Base-by-base conservation (phyloP, 805 yeast species). In the Candida tallmaniae region DNA sequence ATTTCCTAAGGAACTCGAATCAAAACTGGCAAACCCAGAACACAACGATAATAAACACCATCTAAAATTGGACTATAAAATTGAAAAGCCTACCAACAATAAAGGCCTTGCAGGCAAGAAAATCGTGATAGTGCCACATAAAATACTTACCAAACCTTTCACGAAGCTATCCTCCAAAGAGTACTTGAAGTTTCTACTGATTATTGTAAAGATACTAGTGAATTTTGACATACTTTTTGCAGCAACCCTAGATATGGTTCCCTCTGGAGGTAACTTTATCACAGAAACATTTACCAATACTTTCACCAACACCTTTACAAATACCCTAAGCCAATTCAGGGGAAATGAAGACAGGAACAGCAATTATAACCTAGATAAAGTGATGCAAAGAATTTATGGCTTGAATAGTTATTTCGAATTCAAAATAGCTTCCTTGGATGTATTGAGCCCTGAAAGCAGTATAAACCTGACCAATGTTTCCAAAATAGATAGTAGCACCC, bases 131-230 rank as follows among this genome's bases (percentile, higher is more conserved):
- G 56, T 65, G 5, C 71, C 73, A 1, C 71, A 66, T 39, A 57
- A 57, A 39, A 62, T 66, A n/a, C 50, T 66, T 28, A 58, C 52
- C 38, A 62, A 63, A 33, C 70, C 71, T 9, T 60, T 66, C 40
- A 49, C 58, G 22, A 59, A 59, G 35, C 48, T 66, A 20, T 47
- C 61, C 17, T 50, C 61, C 12, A 54, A 54, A 34, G 72, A 66
- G 39, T 64, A 59, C 36, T 46, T 64, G 30, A 51, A 48, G 37
- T 64, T 66, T 35, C 47, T 66, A 5, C 52, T 58, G 41, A 42
- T 64, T 0, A 48, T 66, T 5, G 70, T 61, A 4, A 64, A 65
- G 39, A 52, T 66, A 4, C 31, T 66, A 3, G 47, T 56, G 20
- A 64, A 63, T 37, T 66, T 63, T 42, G 55, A 58, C 34, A 42